Evolutionary conservation across 2,329 filamentous ascomycete species (phyloP).

Genomic region (Xylaria sp.): DNA sequence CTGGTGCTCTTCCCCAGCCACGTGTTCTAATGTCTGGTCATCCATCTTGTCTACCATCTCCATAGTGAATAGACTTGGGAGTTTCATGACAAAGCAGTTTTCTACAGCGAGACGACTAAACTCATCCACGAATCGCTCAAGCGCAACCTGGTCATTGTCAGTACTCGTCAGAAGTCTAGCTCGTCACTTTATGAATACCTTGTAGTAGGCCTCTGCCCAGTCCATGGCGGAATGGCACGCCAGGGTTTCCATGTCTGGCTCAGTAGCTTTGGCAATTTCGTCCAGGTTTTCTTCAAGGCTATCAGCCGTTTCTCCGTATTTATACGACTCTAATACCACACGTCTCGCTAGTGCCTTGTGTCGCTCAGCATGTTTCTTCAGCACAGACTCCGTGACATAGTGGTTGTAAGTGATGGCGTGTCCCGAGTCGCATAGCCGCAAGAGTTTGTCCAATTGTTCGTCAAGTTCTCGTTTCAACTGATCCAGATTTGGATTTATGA

Average conservation of each 20-base stretch:
- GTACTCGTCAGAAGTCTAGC: not conserved
- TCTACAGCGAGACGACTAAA: not conserved
- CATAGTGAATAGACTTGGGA: not conserved
- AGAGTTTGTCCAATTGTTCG: not conserved
- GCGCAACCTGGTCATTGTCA: not conserved
- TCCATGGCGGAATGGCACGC: not conserved
- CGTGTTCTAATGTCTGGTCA: not conserved
- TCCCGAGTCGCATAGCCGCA: slow-evolving; percentile 37
- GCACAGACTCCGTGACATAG: slow-evolving; percentile 48
- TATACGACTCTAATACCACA: not conserved
- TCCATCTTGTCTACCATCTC: not conserved
- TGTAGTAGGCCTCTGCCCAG: not conserved
- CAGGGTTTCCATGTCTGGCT: not conserved
- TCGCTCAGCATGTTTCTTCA: slow-evolving; percentile 41
- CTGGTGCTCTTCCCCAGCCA: not conserved
- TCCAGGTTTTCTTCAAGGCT: not conserved
- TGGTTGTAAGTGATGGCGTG: slow-evolving; percentile 54
- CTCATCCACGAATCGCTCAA: not conserved
- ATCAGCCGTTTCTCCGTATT: not conserved
- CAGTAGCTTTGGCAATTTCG: not conserved
- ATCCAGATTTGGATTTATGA: not conserved
- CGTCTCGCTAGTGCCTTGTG: not conserved
- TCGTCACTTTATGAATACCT: not conserved
- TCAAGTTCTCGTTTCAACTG: not conserved
- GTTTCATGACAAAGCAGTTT: not conserved